Percentiles rank a stretch among this genome's conserved stretches.
These are phyloP conservation scores for Echites panduratus DNA, from an alignment of 257 asterid genomes.

Conservation along the genomic window DNA sequence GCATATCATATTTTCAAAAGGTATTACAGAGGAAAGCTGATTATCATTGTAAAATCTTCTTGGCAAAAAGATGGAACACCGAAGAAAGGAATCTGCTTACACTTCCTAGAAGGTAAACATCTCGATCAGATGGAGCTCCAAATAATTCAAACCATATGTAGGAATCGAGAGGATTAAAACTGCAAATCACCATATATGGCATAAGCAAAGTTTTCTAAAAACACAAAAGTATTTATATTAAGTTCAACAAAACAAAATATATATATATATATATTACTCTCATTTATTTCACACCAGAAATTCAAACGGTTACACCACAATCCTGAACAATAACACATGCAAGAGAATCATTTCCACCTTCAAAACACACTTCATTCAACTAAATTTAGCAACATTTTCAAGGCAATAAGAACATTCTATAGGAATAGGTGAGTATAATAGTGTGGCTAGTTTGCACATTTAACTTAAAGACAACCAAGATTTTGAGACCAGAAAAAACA, in stretches of 20 bases:
- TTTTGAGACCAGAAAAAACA: no score
- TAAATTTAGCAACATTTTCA: no score
- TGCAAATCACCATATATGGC: constrained; percentile 29
- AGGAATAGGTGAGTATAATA: no score
- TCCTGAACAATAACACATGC: not conserved
- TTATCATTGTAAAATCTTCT: no score
- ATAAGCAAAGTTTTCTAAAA: constrained; percentile 11
- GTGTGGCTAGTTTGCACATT: no score
- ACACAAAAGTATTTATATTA: constrained; percentile 5
- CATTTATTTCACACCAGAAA: not conserved
- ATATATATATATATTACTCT: not conserved
- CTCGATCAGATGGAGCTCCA: constrained; percentile 92
- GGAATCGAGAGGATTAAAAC: constrained; percentile 92
- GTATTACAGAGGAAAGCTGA: not conserved
- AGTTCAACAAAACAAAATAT: not conserved
- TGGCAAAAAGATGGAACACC: constrained; percentile 11
- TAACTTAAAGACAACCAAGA: no score
- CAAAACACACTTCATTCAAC: no score
- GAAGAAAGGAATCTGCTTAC: constrained; percentile 46
- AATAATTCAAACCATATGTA: constrained; percentile 87
- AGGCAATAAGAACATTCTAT: no score
- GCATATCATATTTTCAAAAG: not conserved
- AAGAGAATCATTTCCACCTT: no score
- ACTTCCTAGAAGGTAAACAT: constrained; percentile 87
- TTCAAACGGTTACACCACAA: not conserved